phyloP scores from a whole-genome alignment of 495 filamentous ascomycete genomes.

The Hyaloscypha hepaticicola region DNA sequence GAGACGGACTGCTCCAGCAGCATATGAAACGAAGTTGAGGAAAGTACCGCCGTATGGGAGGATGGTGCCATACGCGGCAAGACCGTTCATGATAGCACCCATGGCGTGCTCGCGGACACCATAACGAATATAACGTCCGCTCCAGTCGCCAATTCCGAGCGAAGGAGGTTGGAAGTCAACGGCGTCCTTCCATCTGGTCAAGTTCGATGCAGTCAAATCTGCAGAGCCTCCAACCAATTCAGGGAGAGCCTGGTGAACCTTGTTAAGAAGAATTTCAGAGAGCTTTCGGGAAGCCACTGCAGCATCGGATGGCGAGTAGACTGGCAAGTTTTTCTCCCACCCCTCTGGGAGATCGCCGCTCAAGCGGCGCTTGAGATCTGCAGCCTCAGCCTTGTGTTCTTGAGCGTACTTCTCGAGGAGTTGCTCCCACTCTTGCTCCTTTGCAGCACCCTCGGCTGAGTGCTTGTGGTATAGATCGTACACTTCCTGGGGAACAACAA shows the following conservation, averaged over 20 bases:
- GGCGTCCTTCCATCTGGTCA: constrained; percentile 96
- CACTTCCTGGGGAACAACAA: constrained; percentile 91
- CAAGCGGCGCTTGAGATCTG: constrained; percentile 79
- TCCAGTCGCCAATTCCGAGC: constrained; percentile 79
- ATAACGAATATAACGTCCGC: constrained; percentile 93
- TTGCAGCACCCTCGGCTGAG: constrained; percentile 78
- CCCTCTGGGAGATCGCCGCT: constrained; percentile 86
- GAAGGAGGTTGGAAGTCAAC: constrained; percentile 95
- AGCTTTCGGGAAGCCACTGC: constrained; percentile 92
- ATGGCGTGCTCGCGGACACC: constrained; percentile 97
- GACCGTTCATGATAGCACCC: constrained; percentile 97
- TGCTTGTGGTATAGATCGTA: constrained; percentile 87
- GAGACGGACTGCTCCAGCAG: constrained; percentile 90
- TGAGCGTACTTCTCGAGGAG: constrained; percentile 82
- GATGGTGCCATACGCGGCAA: constrained; percentile 91
- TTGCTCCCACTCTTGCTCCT: constrained; percentile 94
- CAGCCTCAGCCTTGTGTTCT: constrained; percentile 72
- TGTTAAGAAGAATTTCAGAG: constrained; percentile 88
- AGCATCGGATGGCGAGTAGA: constrained; percentile 83
- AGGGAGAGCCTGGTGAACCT: constrained; percentile 78
- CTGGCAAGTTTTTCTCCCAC: constrained; percentile 92
- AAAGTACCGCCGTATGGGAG: constrained; percentile 95
- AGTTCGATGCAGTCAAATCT: constrained; percentile 97
- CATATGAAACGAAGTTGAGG: constrained; percentile 99
- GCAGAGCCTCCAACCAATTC: constrained; percentile 95